Evolutionary conservation across 768 basidiomycete species (phyloP), one percentile per base, ranked within the genome.

Genomic region (Clathrus columnatus): DNA sequence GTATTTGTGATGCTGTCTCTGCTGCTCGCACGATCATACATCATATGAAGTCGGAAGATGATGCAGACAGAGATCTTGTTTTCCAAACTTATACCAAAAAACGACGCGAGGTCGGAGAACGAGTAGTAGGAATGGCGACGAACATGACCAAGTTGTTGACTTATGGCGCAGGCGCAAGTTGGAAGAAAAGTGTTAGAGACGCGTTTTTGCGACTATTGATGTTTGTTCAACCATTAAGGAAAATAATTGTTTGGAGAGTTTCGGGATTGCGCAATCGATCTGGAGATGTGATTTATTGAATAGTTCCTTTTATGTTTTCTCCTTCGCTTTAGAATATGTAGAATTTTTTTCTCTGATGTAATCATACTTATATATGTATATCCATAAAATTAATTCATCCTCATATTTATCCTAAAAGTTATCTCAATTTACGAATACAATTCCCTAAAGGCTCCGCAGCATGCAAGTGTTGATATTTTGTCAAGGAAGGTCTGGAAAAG

Each of bases 1-100:
- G 79, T 4, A 65, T 81, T 17, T 71, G 78, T 14, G 80, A 81
- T 56, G 78, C 74, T 7, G 62, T 79, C 18, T 67, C 69, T 50
- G 70, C 80, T 2, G 78, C 73, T 5, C 69, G 72, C n/a, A 70
- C 62, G 5, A 62, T 81, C 30, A 61, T 64, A 17, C 63, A 68
- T 17, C 74, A 75, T 61, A 51, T 72, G 1, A 59, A 42, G 24
- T 11, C 54, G 27, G 60, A 59, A 27, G 10, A 57, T 2, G 54
- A 62, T 41, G 57, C 54, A 11, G 60, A 59, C n/a, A 61, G 61
- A 0, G 73, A 76, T 20, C n/a, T 26, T 26, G 60, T 69, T 20
- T 63, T 80, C 16, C 59, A 54, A 41, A 65, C 65, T 7, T 76
- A 72, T 62, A 69, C 71, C n/a, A 16, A 49, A 61, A 56, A 57